Conservation (phyloP, 2,329 filamentous ascomycete species). For the Fusarium heterosporum region DNA sequence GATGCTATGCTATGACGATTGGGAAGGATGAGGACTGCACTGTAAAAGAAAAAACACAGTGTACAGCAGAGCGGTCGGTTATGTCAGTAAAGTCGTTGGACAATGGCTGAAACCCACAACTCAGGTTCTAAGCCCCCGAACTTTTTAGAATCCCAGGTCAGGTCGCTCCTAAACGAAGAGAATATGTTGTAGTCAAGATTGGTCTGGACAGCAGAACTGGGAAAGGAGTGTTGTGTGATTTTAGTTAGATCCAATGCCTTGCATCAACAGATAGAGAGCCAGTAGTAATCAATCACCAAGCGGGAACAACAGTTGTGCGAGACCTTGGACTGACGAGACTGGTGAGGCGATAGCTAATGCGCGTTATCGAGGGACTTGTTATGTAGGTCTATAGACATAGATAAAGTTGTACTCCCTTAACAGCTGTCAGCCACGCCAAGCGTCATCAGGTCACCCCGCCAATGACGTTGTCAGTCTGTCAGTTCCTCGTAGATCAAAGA, state of each 20-base stretch:
- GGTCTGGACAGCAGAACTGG: conserved; percentile 24
- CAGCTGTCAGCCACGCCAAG: conserved; percentile 12
- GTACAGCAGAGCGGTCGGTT: conserved; percentile 41
- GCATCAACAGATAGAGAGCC: conserved; percentile 32
- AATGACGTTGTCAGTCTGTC: conserved; percentile 47
- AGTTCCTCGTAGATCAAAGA: conserved; percentile 2
- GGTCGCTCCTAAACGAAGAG: conserved; percentile 35
- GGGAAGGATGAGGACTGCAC: conserved; percentile 29
- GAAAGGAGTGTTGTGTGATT: conserved; percentile 29
- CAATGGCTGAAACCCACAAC: conserved; percentile 40
- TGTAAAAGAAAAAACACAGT: conserved; percentile 29
- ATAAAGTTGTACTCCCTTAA: conserved; percentile 17
- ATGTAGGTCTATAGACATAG: rapidly evolving
- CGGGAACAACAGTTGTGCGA: conserved; percentile 38
- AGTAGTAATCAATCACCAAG: conserved; percentile 38
- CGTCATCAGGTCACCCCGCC: conserved; percentile 48
- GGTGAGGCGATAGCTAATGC: conserved; percentile 28
- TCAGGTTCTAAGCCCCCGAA: conserved; percentile 29
- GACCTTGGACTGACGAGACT: conserved; percentile 14
- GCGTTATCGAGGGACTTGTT: conserved; percentile 5
- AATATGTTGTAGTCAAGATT: conserved; percentile 16
- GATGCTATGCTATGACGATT: conserved; percentile 31
- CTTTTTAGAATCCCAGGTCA: conserved; percentile 22
- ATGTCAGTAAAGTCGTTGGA: conserved; percentile 42
- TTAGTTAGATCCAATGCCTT: conserved; percentile 28